phyloP scores from a whole-genome alignment of 1,139 yeast species.

The Entelexis sorbosivorans region DNA sequence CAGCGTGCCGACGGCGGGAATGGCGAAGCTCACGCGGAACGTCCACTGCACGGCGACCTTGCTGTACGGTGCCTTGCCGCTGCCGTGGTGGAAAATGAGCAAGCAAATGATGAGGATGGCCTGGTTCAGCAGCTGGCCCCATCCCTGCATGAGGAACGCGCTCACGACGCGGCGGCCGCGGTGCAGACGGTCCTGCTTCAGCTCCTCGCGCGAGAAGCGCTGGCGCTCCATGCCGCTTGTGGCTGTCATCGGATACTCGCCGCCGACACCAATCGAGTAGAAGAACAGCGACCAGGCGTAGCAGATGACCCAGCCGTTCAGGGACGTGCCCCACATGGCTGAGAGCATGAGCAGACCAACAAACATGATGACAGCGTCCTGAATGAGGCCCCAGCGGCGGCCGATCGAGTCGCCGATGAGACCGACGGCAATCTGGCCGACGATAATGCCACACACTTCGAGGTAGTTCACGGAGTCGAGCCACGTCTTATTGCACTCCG shows the following conservation, averaged over 20 bases:
- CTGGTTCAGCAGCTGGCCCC: conserved; percentile 38
- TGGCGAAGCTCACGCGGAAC: conserved; percentile 31
- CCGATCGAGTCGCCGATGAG: conserved; percentile 74
- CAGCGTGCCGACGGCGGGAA: conserved; percentile 34
- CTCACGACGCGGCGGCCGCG: conserved; percentile 35
- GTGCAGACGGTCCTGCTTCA: conserved; percentile 32
- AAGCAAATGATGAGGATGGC: conserved; percentile 31
- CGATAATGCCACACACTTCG: conserved; percentile 68
- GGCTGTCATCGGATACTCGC: conserved; percentile 96
- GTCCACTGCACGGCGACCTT: conserved; percentile 32
- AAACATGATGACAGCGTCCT: conserved; percentile 33
- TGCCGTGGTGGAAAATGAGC: conserved; percentile 40
- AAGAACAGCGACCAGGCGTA: conserved; percentile 51
- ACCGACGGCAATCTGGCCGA: conserved; percentile 87
- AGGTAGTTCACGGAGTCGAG: conserved; percentile 30
- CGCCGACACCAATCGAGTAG: conserved; percentile 88
- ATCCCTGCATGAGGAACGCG: conserved; percentile 37
- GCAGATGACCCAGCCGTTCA: conserved; percentile 42
- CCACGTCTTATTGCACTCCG: conserved; percentile 30
- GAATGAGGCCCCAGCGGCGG: conserved; percentile 61
- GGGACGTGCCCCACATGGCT: conserved; percentile 34
- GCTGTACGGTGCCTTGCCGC: conserved; percentile 31
- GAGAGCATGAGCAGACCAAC: conserved; percentile 66
- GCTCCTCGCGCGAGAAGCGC: conserved; percentile 26
- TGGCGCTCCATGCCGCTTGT: conserved; percentile 35